Evolutionary conservation across 1,284 basidiomycete species (phyloP), one percentile per base, ranked within the genome.

Genomic region (Cutaneotrichosporon mucoides): DNA sequence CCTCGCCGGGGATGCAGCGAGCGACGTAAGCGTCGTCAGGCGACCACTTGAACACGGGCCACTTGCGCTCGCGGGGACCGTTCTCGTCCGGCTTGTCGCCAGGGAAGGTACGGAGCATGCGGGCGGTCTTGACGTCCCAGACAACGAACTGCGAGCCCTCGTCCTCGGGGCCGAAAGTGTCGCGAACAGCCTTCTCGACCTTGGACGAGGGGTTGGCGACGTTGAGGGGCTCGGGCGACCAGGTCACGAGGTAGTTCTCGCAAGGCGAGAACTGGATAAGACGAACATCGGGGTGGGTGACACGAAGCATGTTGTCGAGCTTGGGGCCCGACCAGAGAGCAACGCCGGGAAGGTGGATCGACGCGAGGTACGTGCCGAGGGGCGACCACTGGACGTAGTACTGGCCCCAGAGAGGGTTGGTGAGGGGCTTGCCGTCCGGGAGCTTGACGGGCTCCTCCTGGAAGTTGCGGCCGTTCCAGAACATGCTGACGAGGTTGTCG

Each of bases 341-440:
- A 62, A 98, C 90, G 79, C 96, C 96, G 77, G 93, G 94, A 48
- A 91, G 85, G 77, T 98, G 96, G 59, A 98, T 85, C 8, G 96
- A 96, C 50, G 93, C 88, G 62, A 99, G 83, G 76, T 88, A 92
- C 24, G 95, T 98, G 56, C 96, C 96, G 61, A 89, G 83, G 38
- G 95, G 94, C 41, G 96, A 98, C 96, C 96, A 99, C 53, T 91
- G 89, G 45, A 94, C 88, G 80, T 98, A 99, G 47, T 96, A 88
- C 73, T 99, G 93, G 71, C 92, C 97, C 93, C 96, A 99, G 75
- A 89, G 87, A 55, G 63, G 60, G 66, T 76, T 76, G 64, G 70
- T 73, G 66, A 76, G 59, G 38, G 69, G 66, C 64, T 84, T 82
- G 87, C 88, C 72, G 13, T 74, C 71, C 24, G 62, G 35, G 53